Evolutionary conservation across 768 basidiomycete species (phyloP).

Genomic region (Hygrocybe punicea): DNA sequence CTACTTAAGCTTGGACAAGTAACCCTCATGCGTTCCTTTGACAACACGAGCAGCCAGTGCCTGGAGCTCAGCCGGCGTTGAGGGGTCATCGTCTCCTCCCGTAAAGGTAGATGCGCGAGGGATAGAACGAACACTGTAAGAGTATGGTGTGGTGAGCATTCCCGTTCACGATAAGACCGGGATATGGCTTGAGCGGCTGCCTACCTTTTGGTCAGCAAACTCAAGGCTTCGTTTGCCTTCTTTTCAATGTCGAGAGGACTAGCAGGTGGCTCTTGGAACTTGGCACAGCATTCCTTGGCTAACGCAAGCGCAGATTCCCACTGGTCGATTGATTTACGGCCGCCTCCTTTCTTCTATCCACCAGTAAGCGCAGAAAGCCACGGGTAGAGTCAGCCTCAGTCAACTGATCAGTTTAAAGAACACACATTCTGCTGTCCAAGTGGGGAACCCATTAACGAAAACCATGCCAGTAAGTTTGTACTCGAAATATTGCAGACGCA

Average conservation of each 20-base stretch:
- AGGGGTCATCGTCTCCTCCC: conserved; percentile 6
- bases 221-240: conserved; percentile 8
- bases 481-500: neutral
- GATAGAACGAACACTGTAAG: conserved; percentile 12
- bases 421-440: neutral
- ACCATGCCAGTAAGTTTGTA: neutral
- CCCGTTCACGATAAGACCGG: neutral
- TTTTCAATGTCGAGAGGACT: conserved; percentile 7
- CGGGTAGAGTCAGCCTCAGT: conserved; percentile 5
- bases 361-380: conserved; percentile 5
- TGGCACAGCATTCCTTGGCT: conserved; percentile 4
- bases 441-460: neutral
- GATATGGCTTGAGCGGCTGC: neutral
- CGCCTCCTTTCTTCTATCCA: neutral
- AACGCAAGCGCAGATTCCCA: conserved; percentile 12
- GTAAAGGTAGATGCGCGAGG: conserved; percentile 11
- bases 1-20: neutral
- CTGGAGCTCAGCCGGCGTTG: conserved; percentile 8
- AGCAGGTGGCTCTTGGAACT: conserved; percentile 9
- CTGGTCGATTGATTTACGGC: conserved; percentile 10
- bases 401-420: neutral
- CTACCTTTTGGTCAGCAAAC: conserved; percentile 10
- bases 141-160: conserved; percentile 13
- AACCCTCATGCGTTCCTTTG: conserved; percentile 5
- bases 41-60: conserved; percentile 11